Percentiles rank a stretch among this genome's conserved stretches.
phyloP scores from a whole-genome alignment of 73 alveolate genomes.

The Uronychia binucleata region DNA sequence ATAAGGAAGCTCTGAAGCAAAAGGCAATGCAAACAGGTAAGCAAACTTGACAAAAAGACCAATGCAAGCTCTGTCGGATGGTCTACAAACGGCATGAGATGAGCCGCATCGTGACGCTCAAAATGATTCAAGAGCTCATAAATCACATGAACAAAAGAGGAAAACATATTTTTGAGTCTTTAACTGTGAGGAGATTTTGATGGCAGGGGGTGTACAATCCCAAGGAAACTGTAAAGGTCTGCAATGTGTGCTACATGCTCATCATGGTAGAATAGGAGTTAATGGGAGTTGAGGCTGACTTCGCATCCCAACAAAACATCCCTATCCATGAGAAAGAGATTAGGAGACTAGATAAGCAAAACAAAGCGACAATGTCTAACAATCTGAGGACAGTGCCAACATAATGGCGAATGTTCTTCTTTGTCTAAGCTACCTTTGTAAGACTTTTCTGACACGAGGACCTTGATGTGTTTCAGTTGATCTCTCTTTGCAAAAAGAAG shows the following conservation, averaged over 20 bases:
- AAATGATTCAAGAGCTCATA: constrained; percentile 19
- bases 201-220: neutral
- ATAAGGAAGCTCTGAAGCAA: constrained; percentile 12
- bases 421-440: constrained; percentile 2
- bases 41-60: too few species aligned
- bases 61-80: constrained; percentile 46
- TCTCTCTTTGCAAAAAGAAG: neutral
- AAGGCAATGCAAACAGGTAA: constrained; percentile 30
- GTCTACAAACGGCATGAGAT: constrained; percentile 34
- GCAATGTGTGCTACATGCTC: constrained; percentile 57
- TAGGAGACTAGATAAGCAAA: neutral
- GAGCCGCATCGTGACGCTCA: constrained; percentile 38
- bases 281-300: constrained; percentile 27
- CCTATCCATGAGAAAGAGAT: constrained; percentile 18
- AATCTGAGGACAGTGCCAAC: constrained; percentile 29
- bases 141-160: constrained; percentile 48
- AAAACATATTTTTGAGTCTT: constrained; percentile 27
- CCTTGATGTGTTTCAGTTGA: neutral
- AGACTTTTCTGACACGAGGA: neutral
- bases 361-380: constrained; percentile 15
- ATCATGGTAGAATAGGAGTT: constrained; percentile 44
- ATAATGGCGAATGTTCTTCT: constrained; percentile 53
- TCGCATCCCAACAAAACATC: constrained; percentile 39
- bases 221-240: constrained; percentile 40
- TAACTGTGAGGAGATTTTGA: neutral